A percentile compares a stretch with the other conserved stretches of the same genome.
Evolutionary conservation across 2,329 filamentous ascomycete genomes (phyloP).

Genomic region (Ramularia endophylla): DNA sequence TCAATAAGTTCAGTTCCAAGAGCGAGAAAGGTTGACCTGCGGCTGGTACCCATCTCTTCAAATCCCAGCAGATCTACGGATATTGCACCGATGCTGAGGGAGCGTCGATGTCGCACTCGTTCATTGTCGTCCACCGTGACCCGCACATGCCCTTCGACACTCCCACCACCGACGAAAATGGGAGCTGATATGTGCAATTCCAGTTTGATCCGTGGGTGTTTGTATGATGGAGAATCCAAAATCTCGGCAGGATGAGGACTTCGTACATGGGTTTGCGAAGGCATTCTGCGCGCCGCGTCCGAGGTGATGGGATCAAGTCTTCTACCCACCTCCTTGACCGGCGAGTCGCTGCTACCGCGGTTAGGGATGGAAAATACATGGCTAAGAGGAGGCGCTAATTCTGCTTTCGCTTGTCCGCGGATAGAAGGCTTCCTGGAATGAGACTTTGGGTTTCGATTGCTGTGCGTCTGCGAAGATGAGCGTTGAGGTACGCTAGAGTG

Average conservation of each 20-base stretch:
- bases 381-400: slow-evolving; percentile 4
- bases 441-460: slow-evolving; percentile 4
- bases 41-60: slow-evolving; percentile 44
- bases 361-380: slow-evolving; percentile 37
- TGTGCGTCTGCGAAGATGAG: slow-evolving; percentile 36
- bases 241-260: slow-evolving; percentile 43
- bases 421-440: slow-evolving; percentile 19
- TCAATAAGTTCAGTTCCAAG: slow-evolving; percentile 49
- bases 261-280: slow-evolving; percentile 46
- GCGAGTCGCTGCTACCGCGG: slow-evolving; percentile 43
- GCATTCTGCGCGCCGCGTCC: slow-evolving; percentile 37
- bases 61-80: slow-evolving; percentile 48
- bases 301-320: slow-evolving; percentile 39
- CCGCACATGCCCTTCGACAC: slow-evolving; percentile 46
- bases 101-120: slow-evolving; percentile 37
- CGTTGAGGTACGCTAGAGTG: slow-evolving; percentile 40
- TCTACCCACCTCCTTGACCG: slow-evolving; percentile 40
- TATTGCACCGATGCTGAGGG: slow-evolving; percentile 44
- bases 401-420: slow-evolving; percentile 8
- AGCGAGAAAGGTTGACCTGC: slow-evolving; percentile 46
- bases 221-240: slow-evolving; percentile 43
- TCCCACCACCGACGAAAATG: slow-evolving; percentile 51
- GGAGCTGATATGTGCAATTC: slow-evolving; percentile 46
- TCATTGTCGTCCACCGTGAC: slow-evolving; percentile 45
- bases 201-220: slow-evolving; percentile 45